Evolutionary conservation across 768 basidiomycete genomes (phyloP), one percentile per base, ranked within the genome.

Genomic region (Suillus cothurnatus): DNA sequence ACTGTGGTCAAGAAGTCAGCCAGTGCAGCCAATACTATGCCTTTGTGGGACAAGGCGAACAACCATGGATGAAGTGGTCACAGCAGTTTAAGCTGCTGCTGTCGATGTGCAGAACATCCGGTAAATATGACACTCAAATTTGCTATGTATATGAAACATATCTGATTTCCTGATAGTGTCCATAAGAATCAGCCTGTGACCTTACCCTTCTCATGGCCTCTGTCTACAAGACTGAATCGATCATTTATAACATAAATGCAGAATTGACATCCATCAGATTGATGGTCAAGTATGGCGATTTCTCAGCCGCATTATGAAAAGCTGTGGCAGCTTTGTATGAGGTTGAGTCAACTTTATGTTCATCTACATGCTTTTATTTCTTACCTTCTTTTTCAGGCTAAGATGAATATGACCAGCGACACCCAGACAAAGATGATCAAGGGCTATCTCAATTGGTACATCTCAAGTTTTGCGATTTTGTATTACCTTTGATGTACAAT

Each of bases 101-200:
- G 94, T 95, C 58, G 90, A 92, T 67, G 84, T 93, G 12, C 74
- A 94, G 65, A 95, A 95, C 73, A 95, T 94, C 12, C 87, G 94
- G 92, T 93, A 65, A 71, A 47, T 49, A 15, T 31, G 7, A 14
- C 4, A 12, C 52, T n/a, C n/a, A n/a, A 64, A 53, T 28, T 4
- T 8, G 19, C 38, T 43, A 36, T 21, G 62, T 1, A 68, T 64
- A 60, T 39, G 61, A 65, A n/a, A 50, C 59, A 26, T 12, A 31
- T 39, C 28, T 53, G n/a, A 47, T 28, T 34, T n/a, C 28, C 15
- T 62, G 38, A 43, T 62, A 93, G 92, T 47, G 86, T 96, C 26
- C 80, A 86, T 64, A 95, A 95, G 77, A 84, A 89, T 64, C 83
- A 84, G 6, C 82, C 1, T 74, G 78, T 3, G 81, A 86, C 62